Conservation (phyloP, 2,329 filamentous ascomycete species). For the Emmonsiellopsis sp. region DNA sequence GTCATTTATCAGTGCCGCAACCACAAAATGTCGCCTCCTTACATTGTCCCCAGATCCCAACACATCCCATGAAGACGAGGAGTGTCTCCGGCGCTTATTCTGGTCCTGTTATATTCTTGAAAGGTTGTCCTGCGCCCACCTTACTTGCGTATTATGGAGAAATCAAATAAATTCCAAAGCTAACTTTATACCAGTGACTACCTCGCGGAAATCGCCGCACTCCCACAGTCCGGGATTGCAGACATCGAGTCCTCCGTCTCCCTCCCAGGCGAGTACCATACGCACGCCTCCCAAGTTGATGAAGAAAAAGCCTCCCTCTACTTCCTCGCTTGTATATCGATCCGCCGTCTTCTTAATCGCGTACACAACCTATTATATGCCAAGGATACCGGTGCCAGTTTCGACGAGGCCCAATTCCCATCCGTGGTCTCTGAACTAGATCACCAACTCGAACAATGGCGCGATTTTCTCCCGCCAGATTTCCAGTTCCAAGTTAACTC, state of each 20-base stretch:
- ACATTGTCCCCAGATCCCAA: slow-evolving; percentile 35
- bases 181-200: slow-evolving; percentile 34
- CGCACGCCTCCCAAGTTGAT: slow-evolving; percentile 30
- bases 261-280: slow-evolving; percentile 40
- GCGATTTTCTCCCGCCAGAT: slow-evolving; percentile 20
- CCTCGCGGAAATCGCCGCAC: slow-evolving; percentile 43
- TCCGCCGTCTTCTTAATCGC: slow-evolving; percentile 18
- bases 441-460: slow-evolving; percentile 27
- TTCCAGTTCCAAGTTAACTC: slow-evolving; percentile 27
- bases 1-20: slow-evolving; percentile 43
- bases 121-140: slow-evolving; percentile 26
- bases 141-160: background rate
- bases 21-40: slow-evolving; percentile 43
- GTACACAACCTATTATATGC: slow-evolving; percentile 38
- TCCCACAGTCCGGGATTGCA: slow-evolving; percentile 44
- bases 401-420: slow-evolving; percentile 39
- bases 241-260: slow-evolving; percentile 44
- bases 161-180: too few species aligned
- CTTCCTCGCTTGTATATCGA: slow-evolving; percentile 45
- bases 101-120: slow-evolving; percentile 50
- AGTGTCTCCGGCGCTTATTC: slow-evolving; percentile 44
- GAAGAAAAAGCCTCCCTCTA: slow-evolving; percentile 45
- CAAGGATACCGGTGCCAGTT: slow-evolving; percentile 35
- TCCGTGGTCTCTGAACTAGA: slow-evolving; percentile 35
- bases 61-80: slow-evolving; percentile 33